Base-by-base conservation (phyloP, 306 rosid species). In the Acacia crassicarpa region DNA sequence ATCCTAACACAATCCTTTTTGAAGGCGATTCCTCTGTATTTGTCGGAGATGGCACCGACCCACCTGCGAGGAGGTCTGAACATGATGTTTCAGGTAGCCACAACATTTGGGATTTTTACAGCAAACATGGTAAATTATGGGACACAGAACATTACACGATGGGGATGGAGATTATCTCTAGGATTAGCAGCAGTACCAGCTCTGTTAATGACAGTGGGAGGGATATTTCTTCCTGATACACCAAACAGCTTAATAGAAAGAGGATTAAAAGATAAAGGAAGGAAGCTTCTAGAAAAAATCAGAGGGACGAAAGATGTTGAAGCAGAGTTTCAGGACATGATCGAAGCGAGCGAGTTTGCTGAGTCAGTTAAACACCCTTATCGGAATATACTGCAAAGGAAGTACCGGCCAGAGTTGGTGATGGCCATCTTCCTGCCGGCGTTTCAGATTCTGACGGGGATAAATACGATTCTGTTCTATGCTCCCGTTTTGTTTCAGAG, bases 131-230 rank as follows among this genome's bases (percentile, higher is more conserved):
- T 89, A 15, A 53, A 89, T 73, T 91, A 43, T 61, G 95, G 91
- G 46, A 91, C 95, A 53, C 90, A 84, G 78, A 89, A 86, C 83
- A 86, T 89, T 3, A 77, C 70, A 35, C 84, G 86, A 7, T 88
- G 91, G 95, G 95, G 95, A 20, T 91, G 95, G 95, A 82, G 93
- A 79, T 88, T 91, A 61, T 91, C 95, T 6, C 73, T 91, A 5
- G 92, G 93, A 15, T 77, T 91, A 85, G 95, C 95, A 66, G 85
- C 89, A 45, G 33, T 76, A 5, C 93, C 91, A n/a, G 95, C 95
- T 32, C 45, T 80, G 0, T 23, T 85, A 59, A 91, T 91, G 95
- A 89, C 93, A 15, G 67, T 91, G 8, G 93, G 95, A 44, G 95
- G 93, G 13, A 61, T 88, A 9, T 56, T 86, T 72, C 88, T 91